phyloP scores from a whole-genome alignment of 1,284 basidiomycete genomes.

The Clitocybe nebularis region DNA sequence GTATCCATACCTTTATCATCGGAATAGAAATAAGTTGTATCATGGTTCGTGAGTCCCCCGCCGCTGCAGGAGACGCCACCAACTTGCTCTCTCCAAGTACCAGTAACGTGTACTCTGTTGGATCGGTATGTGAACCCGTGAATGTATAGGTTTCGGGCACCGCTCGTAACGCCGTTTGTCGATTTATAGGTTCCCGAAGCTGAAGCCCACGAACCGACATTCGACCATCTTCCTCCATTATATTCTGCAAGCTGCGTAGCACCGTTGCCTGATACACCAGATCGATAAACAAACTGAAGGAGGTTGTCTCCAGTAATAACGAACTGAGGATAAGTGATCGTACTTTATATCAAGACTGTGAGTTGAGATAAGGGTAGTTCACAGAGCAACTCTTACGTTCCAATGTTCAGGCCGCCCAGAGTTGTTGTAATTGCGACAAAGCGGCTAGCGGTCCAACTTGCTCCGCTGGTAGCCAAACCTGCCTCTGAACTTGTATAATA shows the following conservation, averaged over 20 bases:
- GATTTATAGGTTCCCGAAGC: constrained; percentile 36
- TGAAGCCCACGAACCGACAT: constrained; percentile 40
- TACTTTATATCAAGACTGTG: constrained; percentile 18
- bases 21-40: constrained; percentile 40
- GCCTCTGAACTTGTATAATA: constrained; percentile 38
- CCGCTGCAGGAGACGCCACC: constrained; percentile 36
- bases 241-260: constrained; percentile 42
- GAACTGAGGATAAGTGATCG: constrained; percentile 41
- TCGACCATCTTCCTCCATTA: constrained; percentile 32
- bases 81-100: constrained; percentile 41
- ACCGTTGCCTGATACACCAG: constrained; percentile 40
- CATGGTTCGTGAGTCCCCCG: constrained; percentile 40
- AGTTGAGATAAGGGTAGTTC: background rate
- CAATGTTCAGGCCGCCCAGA: constrained; percentile 34
- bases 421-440: constrained; percentile 35
- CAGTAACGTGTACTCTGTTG: constrained; percentile 33
- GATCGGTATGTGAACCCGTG: constrained; percentile 39
- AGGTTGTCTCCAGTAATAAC: constrained; percentile 39
- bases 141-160: constrained; percentile 39
- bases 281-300: constrained; percentile 41
- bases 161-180: constrained; percentile 32
- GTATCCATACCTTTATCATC: constrained; percentile 33
- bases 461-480: constrained; percentile 33
- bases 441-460: constrained; percentile 35
- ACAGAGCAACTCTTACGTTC: constrained; percentile 30